phyloP scores from a whole-genome alignment of 108 stramenopile genomes.

The Nitzschia putrida region DNA sequence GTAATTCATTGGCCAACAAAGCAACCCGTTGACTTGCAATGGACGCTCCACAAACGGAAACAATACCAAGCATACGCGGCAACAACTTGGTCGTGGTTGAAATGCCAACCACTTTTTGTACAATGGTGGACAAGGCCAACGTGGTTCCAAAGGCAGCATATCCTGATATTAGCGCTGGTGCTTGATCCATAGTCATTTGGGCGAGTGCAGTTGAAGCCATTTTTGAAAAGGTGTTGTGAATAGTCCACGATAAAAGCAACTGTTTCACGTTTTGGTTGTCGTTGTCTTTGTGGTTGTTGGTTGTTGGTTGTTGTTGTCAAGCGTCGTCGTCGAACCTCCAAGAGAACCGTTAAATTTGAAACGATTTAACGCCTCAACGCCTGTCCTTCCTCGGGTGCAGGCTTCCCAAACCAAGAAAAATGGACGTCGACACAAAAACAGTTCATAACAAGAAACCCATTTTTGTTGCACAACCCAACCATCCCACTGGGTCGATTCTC shows the following conservation, averaged over 20 bases:
- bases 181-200: background rate
- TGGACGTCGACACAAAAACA: background rate
- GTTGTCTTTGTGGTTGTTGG: no score
- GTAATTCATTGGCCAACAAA: slow-evolving; percentile 30
- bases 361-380: no score
- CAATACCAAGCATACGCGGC: slow-evolving; percentile 53
- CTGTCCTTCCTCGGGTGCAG: no score
- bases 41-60: slow-evolving; percentile 71
- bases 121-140: slow-evolving; percentile 49
- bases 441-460: no score
- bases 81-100: slow-evolving; percentile 68
- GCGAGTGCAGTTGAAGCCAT: no score
- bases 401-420: background rate
- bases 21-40: slow-evolving; percentile 54
- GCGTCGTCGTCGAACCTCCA: no score
- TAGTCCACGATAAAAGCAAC: no score
- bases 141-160: slow-evolving; percentile 46
- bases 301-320: no score
- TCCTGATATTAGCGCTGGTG: slow-evolving; percentile 19
- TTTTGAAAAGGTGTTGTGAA: no score
- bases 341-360: no score
- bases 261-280: no score
- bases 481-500: background rate
- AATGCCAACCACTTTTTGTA: slow-evolving; percentile 62
- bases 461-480: no score